Base-by-base conservation (phyloP, 2,329 filamentous ascomycete species). In the Sordariomycetes sp. region DNA sequence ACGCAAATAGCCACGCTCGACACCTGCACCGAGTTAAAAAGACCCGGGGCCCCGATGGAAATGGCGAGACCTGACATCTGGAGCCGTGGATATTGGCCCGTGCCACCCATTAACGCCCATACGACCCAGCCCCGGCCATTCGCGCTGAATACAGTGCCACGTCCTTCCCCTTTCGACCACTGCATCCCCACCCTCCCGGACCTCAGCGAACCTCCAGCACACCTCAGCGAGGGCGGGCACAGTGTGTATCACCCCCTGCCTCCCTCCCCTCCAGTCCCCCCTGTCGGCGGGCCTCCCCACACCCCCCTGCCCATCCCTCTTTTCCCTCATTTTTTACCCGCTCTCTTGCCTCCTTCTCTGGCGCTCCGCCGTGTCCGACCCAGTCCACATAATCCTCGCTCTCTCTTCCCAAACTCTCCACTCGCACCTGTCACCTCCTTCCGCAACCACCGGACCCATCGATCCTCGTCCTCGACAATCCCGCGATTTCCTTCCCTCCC, bases 271-370 rank as follows among this genome's bases (percentile, higher is more conserved):
- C 8, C 18, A 48, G 6, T 48, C n/a, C 8, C 18, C 10, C n/a
- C 32, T n/a, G 46, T 22, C 8, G n/a, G 20, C 43, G 7, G 18
- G 14, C 43, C 46, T 50, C 46, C 46, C 46, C 46, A 50, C 46
- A 22, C 46, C 54, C 28, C 40, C 40, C 40, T 46, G 40, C 40
- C 18, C 25, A 32, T 22, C 35, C 40, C 3, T 32, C 20, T 20
- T 55, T 34, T 57, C 32, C 28, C 51, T 53, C 24, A 24, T 22
- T 51, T 57, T 57, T 57, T 57, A 57, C 25, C 54, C 54, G 54
- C 54, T 40, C 54, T 57, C 40, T 50, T 22, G 25, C 37, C 46
- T 57, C 34, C 48, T 34, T 57, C 32, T 28, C 32, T 52, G 16
- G 46, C 20, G 28, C 55, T 37, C 46, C 46, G 46, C 12, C 5